phyloP scores from a whole-genome alignment of 1,284 basidiomycete species.

The Prillingera fragicola region DNA sequence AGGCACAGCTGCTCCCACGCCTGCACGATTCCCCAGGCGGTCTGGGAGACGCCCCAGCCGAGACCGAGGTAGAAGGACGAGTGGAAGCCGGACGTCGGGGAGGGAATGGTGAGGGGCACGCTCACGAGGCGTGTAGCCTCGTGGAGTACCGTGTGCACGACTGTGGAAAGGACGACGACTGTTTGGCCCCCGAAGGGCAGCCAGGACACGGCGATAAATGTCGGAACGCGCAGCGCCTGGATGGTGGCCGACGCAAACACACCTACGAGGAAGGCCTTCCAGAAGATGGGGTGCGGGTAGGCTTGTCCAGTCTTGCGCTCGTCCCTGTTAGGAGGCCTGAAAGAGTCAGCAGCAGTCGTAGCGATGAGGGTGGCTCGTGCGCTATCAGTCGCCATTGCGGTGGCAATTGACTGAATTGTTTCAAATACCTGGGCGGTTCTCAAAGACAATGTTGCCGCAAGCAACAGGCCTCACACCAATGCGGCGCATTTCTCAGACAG shows the following conservation, averaged over 20 bases:
- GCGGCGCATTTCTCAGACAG: no score
- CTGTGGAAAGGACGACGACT: constrained; percentile 18
- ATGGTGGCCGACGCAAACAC: constrained; percentile 42
- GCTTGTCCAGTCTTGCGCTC: constrained; percentile 38
- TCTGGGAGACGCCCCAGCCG: constrained; percentile 46
- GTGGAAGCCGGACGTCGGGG: constrained; percentile 43
- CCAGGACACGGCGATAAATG: constrained; percentile 32
- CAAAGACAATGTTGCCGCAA: no score
- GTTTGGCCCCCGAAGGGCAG: constrained; percentile 15
- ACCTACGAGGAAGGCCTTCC: constrained; percentile 41
- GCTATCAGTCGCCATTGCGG: no score
- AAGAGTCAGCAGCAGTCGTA: no score
- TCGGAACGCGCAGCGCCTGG: constrained; percentile 40
- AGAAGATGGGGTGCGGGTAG: constrained; percentile 45
- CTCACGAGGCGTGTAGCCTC: constrained; percentile 41
- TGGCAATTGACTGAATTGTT: no score
- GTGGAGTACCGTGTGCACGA: constrained; percentile 36
- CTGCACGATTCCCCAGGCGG: constrained; percentile 43
- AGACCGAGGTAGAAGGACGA: constrained; percentile 45
- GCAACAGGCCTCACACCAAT: no score
- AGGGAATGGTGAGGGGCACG: constrained; percentile 35
- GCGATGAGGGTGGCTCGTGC: no score
- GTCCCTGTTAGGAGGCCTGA: constrained; percentile 42
- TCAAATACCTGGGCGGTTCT: no score
- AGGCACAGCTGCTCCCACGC: constrained; percentile 45